Conservation (phyloP, 148 eudicot species). For the Camellia granthamiana region DNA sequence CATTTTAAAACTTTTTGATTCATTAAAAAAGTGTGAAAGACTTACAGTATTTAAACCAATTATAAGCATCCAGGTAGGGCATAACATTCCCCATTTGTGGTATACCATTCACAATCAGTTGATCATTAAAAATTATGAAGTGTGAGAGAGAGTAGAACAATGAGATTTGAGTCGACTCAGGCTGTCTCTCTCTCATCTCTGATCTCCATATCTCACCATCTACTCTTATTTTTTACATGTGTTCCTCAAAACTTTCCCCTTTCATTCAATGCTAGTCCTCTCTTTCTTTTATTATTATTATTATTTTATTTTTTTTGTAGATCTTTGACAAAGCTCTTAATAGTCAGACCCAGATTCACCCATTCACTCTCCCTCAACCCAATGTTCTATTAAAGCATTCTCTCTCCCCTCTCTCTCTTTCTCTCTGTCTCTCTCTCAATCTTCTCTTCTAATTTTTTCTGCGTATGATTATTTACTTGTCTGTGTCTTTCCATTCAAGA, state of each 20-base stretch:
- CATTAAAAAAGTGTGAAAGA: too few species aligned
- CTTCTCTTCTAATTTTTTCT: too few species aligned
- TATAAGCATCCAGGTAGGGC: too few species aligned
- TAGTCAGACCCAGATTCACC: neutral
- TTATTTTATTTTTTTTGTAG: neutral
- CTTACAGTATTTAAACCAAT: too few species aligned
- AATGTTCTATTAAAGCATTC: neutral
- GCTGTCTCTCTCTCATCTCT: neutral
- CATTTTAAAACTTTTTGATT: too few species aligned
- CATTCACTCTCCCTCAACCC: too few species aligned
- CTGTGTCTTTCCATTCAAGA: slow-evolving; percentile 8
- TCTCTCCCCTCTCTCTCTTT: slow-evolving; percentile 2
- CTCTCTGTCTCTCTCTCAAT: slow-evolving; percentile 12
- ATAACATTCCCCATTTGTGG: too few species aligned
- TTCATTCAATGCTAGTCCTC: slow-evolving; percentile 10
- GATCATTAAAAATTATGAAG: too few species aligned
- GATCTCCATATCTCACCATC: neutral
- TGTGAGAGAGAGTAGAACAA: too few species aligned
- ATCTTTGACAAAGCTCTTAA: neutral
- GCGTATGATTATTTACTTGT: neutral
- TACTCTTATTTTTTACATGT: neutral
- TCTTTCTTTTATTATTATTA: neutral
- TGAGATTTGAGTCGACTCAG: too few species aligned
- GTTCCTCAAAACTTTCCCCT: slow-evolving; percentile 4
- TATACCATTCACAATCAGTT: too few species aligned